These are phyloP conservation scores for Effrenium voratum DNA, from an alignment of 73 alveolate species.

Conservation along the genomic window DNA sequence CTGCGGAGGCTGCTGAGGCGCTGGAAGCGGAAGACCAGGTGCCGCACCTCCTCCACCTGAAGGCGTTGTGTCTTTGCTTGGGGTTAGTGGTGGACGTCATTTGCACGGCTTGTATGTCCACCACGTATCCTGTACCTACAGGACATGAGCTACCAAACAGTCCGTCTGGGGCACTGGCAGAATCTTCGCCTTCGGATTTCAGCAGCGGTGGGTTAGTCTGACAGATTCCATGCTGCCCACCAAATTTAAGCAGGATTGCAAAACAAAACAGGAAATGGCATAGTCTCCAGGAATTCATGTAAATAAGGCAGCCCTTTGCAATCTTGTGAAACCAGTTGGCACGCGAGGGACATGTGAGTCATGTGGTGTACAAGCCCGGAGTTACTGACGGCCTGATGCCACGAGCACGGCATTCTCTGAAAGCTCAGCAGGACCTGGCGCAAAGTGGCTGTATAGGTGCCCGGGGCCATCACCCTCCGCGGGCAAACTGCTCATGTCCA, in stretches of 20 bases:
- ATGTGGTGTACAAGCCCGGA: not conserved
- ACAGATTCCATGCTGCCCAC: too few species aligned
- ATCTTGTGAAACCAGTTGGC: not conserved
- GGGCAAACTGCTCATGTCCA: too few species aligned
- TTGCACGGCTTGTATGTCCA: too few species aligned
- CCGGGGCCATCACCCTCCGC: not conserved
- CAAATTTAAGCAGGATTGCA: too few species aligned
- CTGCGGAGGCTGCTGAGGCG: conserved; percentile 39
- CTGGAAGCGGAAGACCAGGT: conserved; percentile 86
- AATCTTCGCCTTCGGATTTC: too few species aligned
- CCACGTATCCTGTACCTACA: too few species aligned
- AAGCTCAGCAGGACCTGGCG: conserved; percentile 56
- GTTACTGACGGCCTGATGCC: conserved; percentile 23
- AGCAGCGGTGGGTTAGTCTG: too few species aligned
- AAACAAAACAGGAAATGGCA: not conserved
- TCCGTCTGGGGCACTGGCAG: too few species aligned
- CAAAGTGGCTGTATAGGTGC: not conserved
- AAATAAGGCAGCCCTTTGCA: not conserved
- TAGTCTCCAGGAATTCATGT: not conserved
- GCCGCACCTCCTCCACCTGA: conserved; percentile 77
- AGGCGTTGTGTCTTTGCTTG: not conserved
- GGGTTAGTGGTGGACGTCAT: too few species aligned
- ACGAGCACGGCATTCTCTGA: conserved; percentile 50
- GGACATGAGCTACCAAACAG: too few species aligned
- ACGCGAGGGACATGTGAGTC: not conserved